Base-by-base conservation (phyloP, 2,329 filamentous ascomycete species). In the Aspergillus sclerotialis region DNA sequence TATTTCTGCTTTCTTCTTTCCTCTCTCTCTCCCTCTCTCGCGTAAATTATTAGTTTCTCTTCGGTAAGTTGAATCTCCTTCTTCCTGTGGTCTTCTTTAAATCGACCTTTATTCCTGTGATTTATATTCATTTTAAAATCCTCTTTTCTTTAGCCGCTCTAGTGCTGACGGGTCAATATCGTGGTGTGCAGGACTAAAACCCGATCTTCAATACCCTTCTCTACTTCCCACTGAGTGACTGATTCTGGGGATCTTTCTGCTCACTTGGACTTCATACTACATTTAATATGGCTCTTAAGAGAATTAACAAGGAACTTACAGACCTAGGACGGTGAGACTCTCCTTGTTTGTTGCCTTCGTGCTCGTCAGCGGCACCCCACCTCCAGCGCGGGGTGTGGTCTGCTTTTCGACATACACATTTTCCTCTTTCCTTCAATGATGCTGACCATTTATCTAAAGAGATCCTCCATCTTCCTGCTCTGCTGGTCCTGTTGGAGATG, bases 381-480 rank as follows among this genome's bases (percentile, higher is more conserved):
- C 26, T n/a, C 19, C 18, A 18, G 6, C 21, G 21, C 30, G 12
- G 13, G n/a, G 30, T 12, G 13, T 12, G 9, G 13, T 13, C 15
- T 31, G 29, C 29, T 16, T 16, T 11, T 16, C 16, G 28, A 11
- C 11, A 30, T 30, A 30, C 28, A 18, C 10, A 30, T 18, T 19
- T 41, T 18, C 18, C 37, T 21, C n/a, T 37, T 27, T n/a, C n/a
- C n/a, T n/a, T n/a, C n/a, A n/a, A n/a, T n/a, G n/a, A n/a, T n/a
- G n/a, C n/a, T n/a, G n/a, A n/a, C n/a, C n/a, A n/a, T n/a, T n/a
- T n/a, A n/a, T n/a, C n/a, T n/a, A n/a, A n/a, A 96, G 92, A 73
- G 92, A 98, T 66, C 92, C 92, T 63, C 92, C 92, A 61, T 96
- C 92, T 40, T 96, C 90, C 53, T 98, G 92, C 80, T 96, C 90